Evolutionary conservation across 768 basidiomycete species (phyloP), one percentile per base, ranked within the genome.

Genomic region (Agaricus blazei): DNA sequence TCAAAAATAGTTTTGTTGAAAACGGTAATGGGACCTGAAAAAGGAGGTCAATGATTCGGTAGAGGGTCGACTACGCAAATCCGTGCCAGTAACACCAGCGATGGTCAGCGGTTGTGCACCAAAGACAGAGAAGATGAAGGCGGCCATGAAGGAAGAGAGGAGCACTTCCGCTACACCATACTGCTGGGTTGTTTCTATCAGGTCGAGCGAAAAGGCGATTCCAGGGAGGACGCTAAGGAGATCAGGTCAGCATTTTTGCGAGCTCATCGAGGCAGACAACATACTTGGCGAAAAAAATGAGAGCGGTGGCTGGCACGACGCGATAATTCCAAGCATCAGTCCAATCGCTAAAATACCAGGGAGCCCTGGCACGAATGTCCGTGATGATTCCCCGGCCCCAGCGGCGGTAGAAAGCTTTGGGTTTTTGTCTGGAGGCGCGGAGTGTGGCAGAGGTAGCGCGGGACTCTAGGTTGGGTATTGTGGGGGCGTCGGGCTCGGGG

Each of bases 81-180:
- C 34, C 62, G 2, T 51, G 84, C 89, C 90, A 47, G 91, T 96
- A 1, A 96, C 93, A 4, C 95, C 95, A 2, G 90, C 89, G 43
- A 97, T 93, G 43, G 90, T 89, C 2, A 97, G 75, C 0, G 95
- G 95, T 65, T 98, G 95, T 12, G 88, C 92, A 2, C 91, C 90
- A 52, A 97, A 82, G 40, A 93, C 70, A 0, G 92, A 88, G 62
- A 95, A 94, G 19, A 93, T 74, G 63, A 91, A 88, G 0, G 93
- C 89, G 1, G 92, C 88, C 84, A 96, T 88, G 70, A 94, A 95
- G 0, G 90, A 88, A 2, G 86, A 81, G 7, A 90, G 62, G 0
- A 96, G 73, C 5, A 93, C 89, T 68, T 97, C 95, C 1, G 90
- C 75, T 12, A 97, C 90, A 2, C 93, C 93, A 70, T 97, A 96